Evolutionary conservation across 768 basidiomycete genomes (phyloP).

Genomic region (Xanthoconium stramineum): DNA sequence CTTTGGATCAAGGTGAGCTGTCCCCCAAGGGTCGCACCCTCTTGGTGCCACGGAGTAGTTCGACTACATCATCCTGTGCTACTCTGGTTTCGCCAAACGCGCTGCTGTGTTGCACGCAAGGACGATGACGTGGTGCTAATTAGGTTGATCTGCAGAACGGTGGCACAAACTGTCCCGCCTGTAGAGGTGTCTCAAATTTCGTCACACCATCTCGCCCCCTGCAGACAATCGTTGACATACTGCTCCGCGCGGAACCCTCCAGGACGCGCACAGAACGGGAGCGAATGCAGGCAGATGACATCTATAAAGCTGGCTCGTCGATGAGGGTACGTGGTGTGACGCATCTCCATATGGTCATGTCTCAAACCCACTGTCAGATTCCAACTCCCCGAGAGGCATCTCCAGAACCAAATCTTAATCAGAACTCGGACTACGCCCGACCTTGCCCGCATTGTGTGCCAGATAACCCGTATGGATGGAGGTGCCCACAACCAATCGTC

Average conservation of each 20-base stretch:
- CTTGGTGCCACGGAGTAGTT: constrained; percentile 3
- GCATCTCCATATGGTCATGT: not conserved
- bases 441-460: constrained; percentile 78
- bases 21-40: not conserved
- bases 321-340: constrained; percentile 52
- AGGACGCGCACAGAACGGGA: constrained; percentile 67
- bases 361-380: constrained; percentile 43
- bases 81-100: not conserved
- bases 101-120: not conserved
- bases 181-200: constrained; percentile 63
- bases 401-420: constrained; percentile 70
- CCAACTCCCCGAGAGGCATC: constrained; percentile 73
- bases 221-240: constrained; percentile 67
- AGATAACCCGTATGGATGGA: constrained; percentile 74
- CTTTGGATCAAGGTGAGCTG: constrained; percentile 81
- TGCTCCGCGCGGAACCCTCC: constrained; percentile 69
- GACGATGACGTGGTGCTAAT: constrained; percentile 4
- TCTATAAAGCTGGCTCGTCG: constrained; percentile 60
- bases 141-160: constrained; percentile 55
- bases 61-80: not conserved
- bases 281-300: constrained; percentile 76
- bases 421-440: constrained; percentile 60
- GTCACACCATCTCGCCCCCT: constrained; percentile 72
- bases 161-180: constrained; percentile 81
- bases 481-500: constrained; percentile 74